These are phyloP conservation scores for Neoboletus subvelutipes DNA, from an alignment of 768 basidiomycete species.

Conservation along the genomic window DNA sequence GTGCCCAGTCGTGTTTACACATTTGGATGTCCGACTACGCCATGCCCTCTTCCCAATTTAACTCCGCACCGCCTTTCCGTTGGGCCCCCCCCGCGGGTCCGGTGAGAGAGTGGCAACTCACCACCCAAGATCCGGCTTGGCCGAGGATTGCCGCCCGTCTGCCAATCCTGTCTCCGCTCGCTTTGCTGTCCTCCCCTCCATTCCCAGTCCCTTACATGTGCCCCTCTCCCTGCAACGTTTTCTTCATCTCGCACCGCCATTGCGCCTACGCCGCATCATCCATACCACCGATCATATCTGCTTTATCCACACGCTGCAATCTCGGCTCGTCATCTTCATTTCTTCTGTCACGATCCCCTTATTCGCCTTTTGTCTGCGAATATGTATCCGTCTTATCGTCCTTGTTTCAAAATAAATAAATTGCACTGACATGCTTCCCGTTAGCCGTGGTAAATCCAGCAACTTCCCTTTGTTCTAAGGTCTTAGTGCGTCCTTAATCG, in stretches of 20 bases:
- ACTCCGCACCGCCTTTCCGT: constrained; percentile 19
- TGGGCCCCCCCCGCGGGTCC: constrained; percentile 28
- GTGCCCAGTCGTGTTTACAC: constrained; percentile 26
- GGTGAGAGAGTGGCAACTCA: neutral
- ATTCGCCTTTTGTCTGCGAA: constrained; percentile 18
- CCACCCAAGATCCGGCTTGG: constrained; percentile 27
- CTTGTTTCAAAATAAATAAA: neutral
- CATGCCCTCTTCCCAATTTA: constrained; percentile 20
- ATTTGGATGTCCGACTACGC: constrained; percentile 20
- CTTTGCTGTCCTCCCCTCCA: constrained; percentile 2
- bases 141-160: constrained; percentile 25
- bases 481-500: constrained; percentile 22
- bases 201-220: constrained; percentile 24
- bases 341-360: constrained; percentile 19
- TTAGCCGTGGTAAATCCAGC: constrained; percentile 8
- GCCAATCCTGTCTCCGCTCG: constrained; percentile 4
- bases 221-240: constrained; percentile 30
- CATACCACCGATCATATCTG: constrained; percentile 21
- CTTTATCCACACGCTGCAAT: constrained; percentile 23
- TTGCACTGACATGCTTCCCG: neutral
- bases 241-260: constrained; percentile 32
- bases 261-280: constrained; percentile 25
- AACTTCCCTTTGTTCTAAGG: constrained; percentile 20
- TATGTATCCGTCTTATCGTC: constrained; percentile 19
- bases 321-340: constrained; percentile 26